Evolutionary conservation across 345 rosid genomes (phyloP), one percentile per base, ranked within the genome.

Genomic region (Ceriops tagal): DNA sequence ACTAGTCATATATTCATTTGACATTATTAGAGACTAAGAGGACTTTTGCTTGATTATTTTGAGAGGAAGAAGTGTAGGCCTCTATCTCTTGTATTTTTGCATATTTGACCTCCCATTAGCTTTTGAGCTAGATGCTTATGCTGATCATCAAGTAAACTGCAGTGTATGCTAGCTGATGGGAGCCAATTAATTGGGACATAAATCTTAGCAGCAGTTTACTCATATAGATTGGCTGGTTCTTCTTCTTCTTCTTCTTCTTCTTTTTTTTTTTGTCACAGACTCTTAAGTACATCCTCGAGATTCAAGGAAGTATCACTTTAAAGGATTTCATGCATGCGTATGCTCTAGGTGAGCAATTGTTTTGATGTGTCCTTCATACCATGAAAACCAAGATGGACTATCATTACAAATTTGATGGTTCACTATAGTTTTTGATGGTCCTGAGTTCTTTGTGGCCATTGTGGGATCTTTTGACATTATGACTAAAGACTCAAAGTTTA

Each of bases 321-420:
- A 71, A 84, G 72, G 88, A 93, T 72, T 91, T 91, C 75, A 80
- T 85, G 88, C 83, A 78, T 75, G 89, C 92, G 59, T 82, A 82
- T 84, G 84, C 91, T 76, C 68, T 86, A 81, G 96, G 98, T 91
- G 60, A 77, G 86, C 53, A 51, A 60, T 65, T 78, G 53, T 20
- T 74, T 68, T 68, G 62, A 69, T 27, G 9, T 10, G 46, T 39
- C 46, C 15, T 39, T 10, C 3, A 3, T 11, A 39, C 15, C 0
- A 10, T 10, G 46, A 39, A 39, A 39, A 1, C 13, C 15, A 2
- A 39, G 15, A 39, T 39, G 46, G 46, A 11, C 46, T 39, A 39
- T 39, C 46, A 39, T 39, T 39, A 39, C 46, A 39, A 39, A 10
- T 39, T 39, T 10, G 46, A 39, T 39, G 46, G 46, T 37, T 37